Percentiles rank a stretch among this genome's conserved stretches.
Conservation (phyloP, 1,284 basidiomycete genomes). For the Porogramme epimiltina region DNA sequence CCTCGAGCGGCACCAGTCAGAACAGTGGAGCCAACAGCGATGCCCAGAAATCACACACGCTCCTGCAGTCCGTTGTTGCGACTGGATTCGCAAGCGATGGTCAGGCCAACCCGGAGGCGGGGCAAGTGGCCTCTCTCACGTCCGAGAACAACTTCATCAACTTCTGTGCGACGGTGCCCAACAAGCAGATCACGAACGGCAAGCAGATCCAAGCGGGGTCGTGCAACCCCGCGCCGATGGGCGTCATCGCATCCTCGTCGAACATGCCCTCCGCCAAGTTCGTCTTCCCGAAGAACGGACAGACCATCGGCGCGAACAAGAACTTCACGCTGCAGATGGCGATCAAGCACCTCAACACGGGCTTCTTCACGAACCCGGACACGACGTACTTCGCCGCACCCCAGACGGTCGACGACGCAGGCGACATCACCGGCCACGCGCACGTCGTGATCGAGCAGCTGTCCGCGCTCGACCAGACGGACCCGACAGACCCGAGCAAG, state of each 20-base stretch:
- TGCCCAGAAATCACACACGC: slow-evolving; percentile 34
- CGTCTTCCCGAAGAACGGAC: slow-evolving; percentile 54
- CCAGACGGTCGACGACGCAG: slow-evolving; percentile 56
- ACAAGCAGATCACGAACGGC: slow-evolving; percentile 45
- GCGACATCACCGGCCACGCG: slow-evolving; percentile 60
- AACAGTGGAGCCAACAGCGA: slow-evolving; percentile 18
- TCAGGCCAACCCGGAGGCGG: slow-evolving; percentile 42
- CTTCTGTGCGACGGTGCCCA: slow-evolving; percentile 38
- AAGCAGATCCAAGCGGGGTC: slow-evolving; percentile 53
- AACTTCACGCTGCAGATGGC: slow-evolving; percentile 61
- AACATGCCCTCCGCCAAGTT: slow-evolving; percentile 66
- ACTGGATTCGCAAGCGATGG: slow-evolving; percentile 37
- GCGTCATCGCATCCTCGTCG: slow-evolving; percentile 53
- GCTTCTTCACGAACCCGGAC: slow-evolving; percentile 63
- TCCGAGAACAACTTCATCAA: slow-evolving; percentile 62
- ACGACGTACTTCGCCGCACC: slow-evolving; percentile 69
- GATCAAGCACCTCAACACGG: slow-evolving; percentile 57
- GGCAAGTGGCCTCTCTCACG: slow-evolving; percentile 46
- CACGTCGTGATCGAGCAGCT: slow-evolving; percentile 66
- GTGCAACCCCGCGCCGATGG: slow-evolving; percentile 67
- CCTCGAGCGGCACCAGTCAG: no score
- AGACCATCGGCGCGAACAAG: slow-evolving; percentile 49
- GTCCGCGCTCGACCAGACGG: slow-evolving; percentile 48
- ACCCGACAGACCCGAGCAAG: slow-evolving; percentile 51
- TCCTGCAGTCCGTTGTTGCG: slow-evolving; percentile 27